Evolutionary conservation across 106 monocot species (phyloP).

Genomic region (Phalaenopsis aphrodite): DNA sequence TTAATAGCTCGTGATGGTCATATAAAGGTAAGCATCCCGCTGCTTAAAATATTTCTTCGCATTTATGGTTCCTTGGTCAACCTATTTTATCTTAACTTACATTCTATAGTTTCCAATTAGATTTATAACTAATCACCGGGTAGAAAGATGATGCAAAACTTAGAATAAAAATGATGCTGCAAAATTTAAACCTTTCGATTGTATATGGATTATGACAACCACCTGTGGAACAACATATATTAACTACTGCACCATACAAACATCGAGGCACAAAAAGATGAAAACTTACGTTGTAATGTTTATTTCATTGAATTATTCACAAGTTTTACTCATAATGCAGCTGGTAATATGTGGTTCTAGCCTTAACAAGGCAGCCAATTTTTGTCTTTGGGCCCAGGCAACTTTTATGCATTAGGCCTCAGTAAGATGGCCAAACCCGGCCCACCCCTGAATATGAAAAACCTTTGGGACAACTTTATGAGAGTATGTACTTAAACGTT

Average conservation of each 20-base stretch:
- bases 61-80: not conserved
- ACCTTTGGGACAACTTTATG: not conserved
- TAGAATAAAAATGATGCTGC: not conserved
- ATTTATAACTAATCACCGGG: not conserved
- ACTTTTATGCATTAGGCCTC: not conserved
- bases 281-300: not conserved
- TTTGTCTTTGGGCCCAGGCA: not conserved
- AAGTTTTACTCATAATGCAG: not conserved
- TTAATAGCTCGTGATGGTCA: constrained; percentile 90
- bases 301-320: not conserved
- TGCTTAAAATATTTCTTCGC: not conserved
- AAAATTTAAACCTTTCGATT: not conserved
- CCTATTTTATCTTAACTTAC: not conserved
- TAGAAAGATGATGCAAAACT: not conserved
- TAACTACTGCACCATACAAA: not conserved
- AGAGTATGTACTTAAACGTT: no score
- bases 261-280: not conserved
- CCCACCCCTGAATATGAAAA: not conserved
- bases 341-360: not conserved
- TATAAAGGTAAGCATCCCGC: constrained; percentile 55
- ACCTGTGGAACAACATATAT: not conserved
- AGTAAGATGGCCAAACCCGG: not conserved
- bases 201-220: not conserved
- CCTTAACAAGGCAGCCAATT: not conserved
- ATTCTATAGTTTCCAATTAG: not conserved